Percentiles rank a stretch among this genome's conserved stretches.
These are phyloP conservation scores for Piper betle DNA, from an alignment of 164 flowering plant genomes.

Conservation along the genomic window DNA sequence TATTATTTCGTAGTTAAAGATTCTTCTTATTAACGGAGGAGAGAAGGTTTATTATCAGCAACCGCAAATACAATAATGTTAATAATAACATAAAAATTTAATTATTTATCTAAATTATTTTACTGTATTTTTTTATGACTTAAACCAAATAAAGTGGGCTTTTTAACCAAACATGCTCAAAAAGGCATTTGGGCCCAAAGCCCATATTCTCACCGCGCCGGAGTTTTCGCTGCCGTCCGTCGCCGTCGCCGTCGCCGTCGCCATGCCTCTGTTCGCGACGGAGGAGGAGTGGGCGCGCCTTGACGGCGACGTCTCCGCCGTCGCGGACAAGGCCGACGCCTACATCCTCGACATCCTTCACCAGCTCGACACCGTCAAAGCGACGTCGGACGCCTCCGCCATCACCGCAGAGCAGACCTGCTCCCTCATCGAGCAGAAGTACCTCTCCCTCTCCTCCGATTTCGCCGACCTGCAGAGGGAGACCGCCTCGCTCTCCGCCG, in stretches of 20 bases:
- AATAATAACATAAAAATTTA: no score
- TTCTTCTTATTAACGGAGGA: no score
- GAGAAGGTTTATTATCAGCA: no score
- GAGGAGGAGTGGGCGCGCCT: slow-evolving; percentile 57
- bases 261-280: slow-evolving; percentile 76
- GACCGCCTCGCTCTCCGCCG: slow-evolving; percentile 30
- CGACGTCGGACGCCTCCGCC: slow-evolving; percentile 74
- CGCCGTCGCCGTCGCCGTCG: neutral
- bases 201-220: no score
- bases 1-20: no score
- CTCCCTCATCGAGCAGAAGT: slow-evolving; percentile 76
- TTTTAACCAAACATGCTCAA: no score
- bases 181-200: no score
- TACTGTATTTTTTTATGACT: no score
- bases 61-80: no score
- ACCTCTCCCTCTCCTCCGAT: slow-evolving; percentile 58
- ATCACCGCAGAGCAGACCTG: slow-evolving; percentile 87
- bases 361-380: slow-evolving; percentile 57
- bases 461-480: slow-evolving; percentile 44
- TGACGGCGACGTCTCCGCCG: slow-evolving; percentile 24
- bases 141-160: no score
- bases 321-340: slow-evolving; percentile 72
- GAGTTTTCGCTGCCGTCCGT: no score
- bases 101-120: no score
- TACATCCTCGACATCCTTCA: slow-evolving; percentile 36